Evolutionary conservation across 2,329 filamentous ascomycete genomes (phyloP).

Genomic region (Seiridium cupressi): DNA sequence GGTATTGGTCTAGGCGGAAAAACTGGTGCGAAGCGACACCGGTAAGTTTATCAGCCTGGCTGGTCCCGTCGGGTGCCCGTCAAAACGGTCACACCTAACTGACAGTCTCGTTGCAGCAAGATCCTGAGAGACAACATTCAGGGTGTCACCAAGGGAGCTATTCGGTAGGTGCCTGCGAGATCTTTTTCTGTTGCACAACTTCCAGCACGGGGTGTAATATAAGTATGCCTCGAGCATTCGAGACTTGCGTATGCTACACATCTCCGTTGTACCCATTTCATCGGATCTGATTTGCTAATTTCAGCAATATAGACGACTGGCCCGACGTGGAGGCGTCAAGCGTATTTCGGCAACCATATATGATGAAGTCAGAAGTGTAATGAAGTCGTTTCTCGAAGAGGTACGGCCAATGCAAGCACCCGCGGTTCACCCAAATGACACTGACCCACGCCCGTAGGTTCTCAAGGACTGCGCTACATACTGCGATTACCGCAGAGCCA

Average conservation of each 20-base stretch:
- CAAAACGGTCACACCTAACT: not conserved
- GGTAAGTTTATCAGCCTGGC: conserved; percentile 3
- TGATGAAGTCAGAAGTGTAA: conserved; percentile 50
- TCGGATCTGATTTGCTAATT: not conserved
- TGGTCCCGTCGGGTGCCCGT: too few relatives aligned
- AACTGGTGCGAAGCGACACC: conserved; percentile 11
- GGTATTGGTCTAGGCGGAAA: conserved; percentile 10
- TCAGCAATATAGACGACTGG: conserved; percentile 55
- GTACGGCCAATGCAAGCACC: conserved; percentile 32
- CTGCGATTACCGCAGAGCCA: conserved; percentile 52
- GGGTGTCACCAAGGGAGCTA: conserved; percentile 20
- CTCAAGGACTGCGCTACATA: conserved; percentile 47
- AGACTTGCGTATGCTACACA: not conserved
- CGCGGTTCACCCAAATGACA: not conserved
- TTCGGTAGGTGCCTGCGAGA: not conserved
- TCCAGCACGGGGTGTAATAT: too few relatives aligned
- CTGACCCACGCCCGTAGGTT: conserved; percentile 38
- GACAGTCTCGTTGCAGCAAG: conserved; percentile 19
- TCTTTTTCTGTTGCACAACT: not conserved
- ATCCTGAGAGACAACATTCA: conserved; percentile 29
- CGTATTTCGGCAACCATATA: conserved; percentile 67
- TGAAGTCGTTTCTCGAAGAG: conserved; percentile 47
- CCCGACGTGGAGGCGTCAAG: conserved; percentile 75
- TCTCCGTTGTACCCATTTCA: not conserved
- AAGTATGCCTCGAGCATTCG: not conserved